These are phyloP conservation scores for Colletotrichum lentis DNA, from an alignment of 2,329 filamentous ascomycete genomes.

Conservation along the genomic window DNA sequence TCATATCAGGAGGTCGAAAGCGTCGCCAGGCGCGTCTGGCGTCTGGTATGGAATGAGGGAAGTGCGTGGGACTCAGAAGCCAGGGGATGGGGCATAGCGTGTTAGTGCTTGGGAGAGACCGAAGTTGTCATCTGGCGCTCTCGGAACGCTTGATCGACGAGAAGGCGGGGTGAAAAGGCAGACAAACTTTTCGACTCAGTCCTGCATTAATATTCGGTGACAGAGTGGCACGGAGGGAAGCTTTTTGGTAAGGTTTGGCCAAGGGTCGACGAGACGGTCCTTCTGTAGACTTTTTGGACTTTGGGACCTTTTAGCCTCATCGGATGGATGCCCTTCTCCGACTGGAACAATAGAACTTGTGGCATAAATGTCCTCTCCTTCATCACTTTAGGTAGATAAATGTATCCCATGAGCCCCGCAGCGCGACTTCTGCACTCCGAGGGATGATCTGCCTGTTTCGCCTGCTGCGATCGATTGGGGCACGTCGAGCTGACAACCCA, in stretches of 20 bases:
- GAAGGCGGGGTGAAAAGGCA: not conserved
- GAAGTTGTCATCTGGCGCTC: not conserved
- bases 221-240: no score
- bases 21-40: not conserved
- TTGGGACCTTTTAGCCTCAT: not conserved
- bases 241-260: not conserved
- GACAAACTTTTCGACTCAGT: not conserved
- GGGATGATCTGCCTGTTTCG: not conserved
- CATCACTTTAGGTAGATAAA: not conserved
- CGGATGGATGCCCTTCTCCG: not conserved
- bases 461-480: not conserved
- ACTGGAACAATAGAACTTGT: not conserved
- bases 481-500: not conserved
- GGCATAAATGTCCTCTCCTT: not conserved
- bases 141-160: conserved; percentile 3
- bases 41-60: not conserved
- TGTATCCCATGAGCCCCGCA: no score
- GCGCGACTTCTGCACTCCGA: no score
- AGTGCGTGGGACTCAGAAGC: not conserved
- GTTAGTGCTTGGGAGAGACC: no score
- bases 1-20: no score
- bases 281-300: not conserved
- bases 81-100: not conserved
- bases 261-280: not conserved
- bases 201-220: not conserved